Conservation (phyloP, 106 monocot genomes). For the Narthecium ossifragum region DNA sequence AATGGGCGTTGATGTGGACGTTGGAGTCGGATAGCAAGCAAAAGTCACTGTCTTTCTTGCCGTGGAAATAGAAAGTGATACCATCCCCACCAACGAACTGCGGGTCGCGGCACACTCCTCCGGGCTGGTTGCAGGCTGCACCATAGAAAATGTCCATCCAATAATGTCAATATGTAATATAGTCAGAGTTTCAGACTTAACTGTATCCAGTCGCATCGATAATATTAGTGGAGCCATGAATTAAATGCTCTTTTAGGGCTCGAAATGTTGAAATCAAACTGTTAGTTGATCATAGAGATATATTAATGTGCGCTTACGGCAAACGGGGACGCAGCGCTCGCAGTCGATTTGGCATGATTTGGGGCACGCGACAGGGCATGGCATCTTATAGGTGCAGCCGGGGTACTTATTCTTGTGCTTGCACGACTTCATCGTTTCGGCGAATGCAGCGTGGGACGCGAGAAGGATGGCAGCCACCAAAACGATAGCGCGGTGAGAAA, state of each 20-base stretch:
- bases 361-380: constrained; percentile 4
- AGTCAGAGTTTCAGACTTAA: not conserved
- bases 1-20: constrained; percentile 66
- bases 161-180: not conserved
- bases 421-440: constrained; percentile 3
- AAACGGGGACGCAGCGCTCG: constrained; percentile 9
- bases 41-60: constrained; percentile 39
- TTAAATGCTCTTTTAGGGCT: not conserved
- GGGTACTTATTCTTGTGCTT: not conserved
- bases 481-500: not conserved
- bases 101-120: constrained; percentile 34
- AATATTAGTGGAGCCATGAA: not conserved
- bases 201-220: no score
- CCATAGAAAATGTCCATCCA: not conserved
- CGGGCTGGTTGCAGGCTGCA: constrained; percentile 23
- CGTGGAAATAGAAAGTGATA: constrained; percentile 52
- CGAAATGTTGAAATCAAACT: no score
- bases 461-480: not conserved
- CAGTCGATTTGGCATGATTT: constrained; percentile 12
- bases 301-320: constrained; percentile 2
- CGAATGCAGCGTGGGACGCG: not conserved
- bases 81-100: constrained; percentile 49
- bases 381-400: not conserved
- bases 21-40: constrained; percentile 42
- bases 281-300: not conserved